These are phyloP conservation scores for Helianthus annuus DNA, from an alignment of 129 eudicot genomes.

Conservation along the genomic window DNA sequence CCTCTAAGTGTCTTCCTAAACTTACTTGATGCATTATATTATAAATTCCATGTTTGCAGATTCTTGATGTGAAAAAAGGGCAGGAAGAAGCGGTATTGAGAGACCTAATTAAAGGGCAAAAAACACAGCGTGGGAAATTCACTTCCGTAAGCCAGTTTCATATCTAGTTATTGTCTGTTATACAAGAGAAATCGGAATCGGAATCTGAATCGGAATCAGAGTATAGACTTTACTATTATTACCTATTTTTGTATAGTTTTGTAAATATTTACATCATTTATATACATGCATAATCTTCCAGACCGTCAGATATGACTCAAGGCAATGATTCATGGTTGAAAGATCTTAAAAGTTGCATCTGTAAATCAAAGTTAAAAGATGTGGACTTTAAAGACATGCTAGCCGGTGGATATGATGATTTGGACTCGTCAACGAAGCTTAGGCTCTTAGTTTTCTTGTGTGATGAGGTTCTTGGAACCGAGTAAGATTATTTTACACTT, in stretches of 20 bases:
- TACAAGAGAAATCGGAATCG: conserved; percentile 53
- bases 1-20: background rate
- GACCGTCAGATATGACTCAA: conserved; percentile 54
- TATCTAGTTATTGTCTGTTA: conserved; percentile 55
- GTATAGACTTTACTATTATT: conserved; percentile 29
- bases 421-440: conserved; percentile 68
- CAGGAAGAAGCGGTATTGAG: conserved; percentile 60
- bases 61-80: conserved; percentile 66
- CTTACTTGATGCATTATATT: background rate
- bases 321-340: conserved; percentile 62
- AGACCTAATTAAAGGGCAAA: conserved; percentile 62
- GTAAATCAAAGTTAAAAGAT: conserved; percentile 47
- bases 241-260: too few relatives aligned
- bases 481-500: conserved; percentile 44
- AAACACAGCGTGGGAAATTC: conserved; percentile 51
- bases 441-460: conserved; percentile 57
- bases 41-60: conserved; percentile 28
- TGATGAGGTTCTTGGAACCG: conserved; percentile 82
- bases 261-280: conserved; percentile 7
- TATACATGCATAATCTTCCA: conserved; percentile 27
- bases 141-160: conserved; percentile 64
- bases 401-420: conserved; percentile 48
- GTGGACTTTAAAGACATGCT: conserved; percentile 37
- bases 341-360: conserved; percentile 57
- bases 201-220: conserved; percentile 12